Percentiles rank a stretch among this genome's conserved stretches.
Conservation (phyloP, 1,284 basidiomycete genomes). For the Amylostereum areolatum region DNA sequence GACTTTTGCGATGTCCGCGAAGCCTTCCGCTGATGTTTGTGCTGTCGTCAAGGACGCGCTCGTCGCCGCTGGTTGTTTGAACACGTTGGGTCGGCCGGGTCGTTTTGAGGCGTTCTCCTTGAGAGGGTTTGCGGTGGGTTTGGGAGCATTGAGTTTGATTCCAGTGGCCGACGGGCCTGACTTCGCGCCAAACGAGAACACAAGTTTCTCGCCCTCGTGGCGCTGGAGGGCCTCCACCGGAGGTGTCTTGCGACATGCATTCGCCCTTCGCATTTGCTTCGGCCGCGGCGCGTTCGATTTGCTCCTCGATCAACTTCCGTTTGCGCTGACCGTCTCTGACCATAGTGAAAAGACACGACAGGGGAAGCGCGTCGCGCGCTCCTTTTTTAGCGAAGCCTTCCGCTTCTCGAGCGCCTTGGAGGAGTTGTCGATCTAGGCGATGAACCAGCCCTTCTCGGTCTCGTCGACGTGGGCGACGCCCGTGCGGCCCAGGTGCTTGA, state of each 20-base stretch:
- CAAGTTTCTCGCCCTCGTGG: slow-evolving; percentile 71
- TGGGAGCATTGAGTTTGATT: slow-evolving; percentile 60
- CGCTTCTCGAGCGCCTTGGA: slow-evolving; percentile 91
- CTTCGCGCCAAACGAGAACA: slow-evolving; percentile 62
- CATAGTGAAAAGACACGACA: no score
- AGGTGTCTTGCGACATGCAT: slow-evolving; percentile 15
- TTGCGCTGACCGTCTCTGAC: slow-evolving; percentile 94
- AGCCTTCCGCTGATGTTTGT: slow-evolving; percentile 37
- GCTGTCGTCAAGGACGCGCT: slow-evolving; percentile 5
- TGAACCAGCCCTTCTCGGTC: slow-evolving; percentile 96
- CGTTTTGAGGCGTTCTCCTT: no score
- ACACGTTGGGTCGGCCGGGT: slow-evolving; percentile 72
- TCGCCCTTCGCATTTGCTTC: slow-evolving; percentile 21
- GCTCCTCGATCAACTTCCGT: slow-evolving; percentile 84
- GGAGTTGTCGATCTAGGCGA: slow-evolving; percentile 95
- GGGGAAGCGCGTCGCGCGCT: slow-evolving; percentile 81
- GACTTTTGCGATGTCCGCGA: no score
- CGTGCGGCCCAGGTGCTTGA: slow-evolving; percentile 83
- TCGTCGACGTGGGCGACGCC: slow-evolving; percentile 94
- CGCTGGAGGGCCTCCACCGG: slow-evolving; percentile 70
- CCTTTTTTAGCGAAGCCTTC: slow-evolving; percentile 89
- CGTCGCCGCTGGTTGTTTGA: slow-evolving; percentile 45
- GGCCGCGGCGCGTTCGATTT: slow-evolving; percentile 81
- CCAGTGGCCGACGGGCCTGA: slow-evolving; percentile 32
- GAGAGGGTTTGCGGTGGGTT: slow-evolving; percentile 38